Evolutionary conservation across 148 eudicot genomes (phyloP), one percentile per base, ranked within the genome.

Genomic region (Rhododendron williamsianum): DNA sequence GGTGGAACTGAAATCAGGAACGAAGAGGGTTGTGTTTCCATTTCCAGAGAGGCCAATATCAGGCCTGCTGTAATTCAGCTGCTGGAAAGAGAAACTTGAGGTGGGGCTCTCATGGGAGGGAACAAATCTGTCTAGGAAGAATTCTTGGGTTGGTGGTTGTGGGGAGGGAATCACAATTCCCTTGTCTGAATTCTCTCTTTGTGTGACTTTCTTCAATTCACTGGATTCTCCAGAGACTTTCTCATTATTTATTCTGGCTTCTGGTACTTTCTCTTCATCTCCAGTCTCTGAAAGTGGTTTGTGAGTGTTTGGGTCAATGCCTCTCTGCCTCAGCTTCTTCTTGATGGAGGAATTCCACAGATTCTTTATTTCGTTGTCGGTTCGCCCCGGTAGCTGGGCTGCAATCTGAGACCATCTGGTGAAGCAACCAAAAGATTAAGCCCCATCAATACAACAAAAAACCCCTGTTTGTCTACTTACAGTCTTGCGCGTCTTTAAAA

Each of bases 351-450:
- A 94, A 84, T 94, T 96, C 98, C 98, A 96, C 38, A 95, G 82
- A 13, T 95, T 95, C 93, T 95, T 96, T 82, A 96, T 94, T 81
- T 96, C 98, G 41, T 93, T 96, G 87, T 96, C 99, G 0, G 99
- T 96, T 89, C 98, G 90, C 89, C 98, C 98, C 0, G 98, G 96
- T 76, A 96, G 82, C 83, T 92, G 96, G 41, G 98, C 94, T 38
- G 98, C 98, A 86, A 96, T 96, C 81, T 94, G 98, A 45, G 98
- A 96, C 98, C 98, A 96, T 86, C 98, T 96, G 86, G 56, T 69
- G 45, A 80, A 81, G 45, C 23, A 41, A 71, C 21, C 33, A 25
- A 67, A 67, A 8, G 25, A 30, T 12, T 8, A 0, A 56, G 2
- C 69, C 69, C 15, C 76, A 30, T 71, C 18, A 30, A 11, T 27